Percentiles rank a stretch among this genome's conserved stretches.
Conservation (phyloP, 1,284 basidiomycete species). For the Dichomitus squalens region DNA sequence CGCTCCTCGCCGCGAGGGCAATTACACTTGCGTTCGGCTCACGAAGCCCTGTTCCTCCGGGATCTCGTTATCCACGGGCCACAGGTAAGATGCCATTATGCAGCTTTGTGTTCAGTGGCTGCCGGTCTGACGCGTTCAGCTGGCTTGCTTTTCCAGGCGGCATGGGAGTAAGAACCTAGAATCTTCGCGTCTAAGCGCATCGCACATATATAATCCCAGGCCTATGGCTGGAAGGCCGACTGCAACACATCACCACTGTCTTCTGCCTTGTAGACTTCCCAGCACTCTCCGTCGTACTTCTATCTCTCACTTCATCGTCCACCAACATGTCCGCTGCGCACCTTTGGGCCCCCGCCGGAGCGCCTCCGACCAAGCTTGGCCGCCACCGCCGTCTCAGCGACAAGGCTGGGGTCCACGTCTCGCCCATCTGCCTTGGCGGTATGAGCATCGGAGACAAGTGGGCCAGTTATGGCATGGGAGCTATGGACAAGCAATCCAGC, state of each 20-base stretch:
- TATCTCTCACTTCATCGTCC: too few relatives aligned
- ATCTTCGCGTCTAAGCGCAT: neutral
- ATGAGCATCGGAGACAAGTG: slow-evolving; percentile 52
- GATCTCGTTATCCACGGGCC: neutral
- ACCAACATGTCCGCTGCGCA: neutral
- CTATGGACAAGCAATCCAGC: slow-evolving; percentile 37
- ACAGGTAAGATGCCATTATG: neutral
- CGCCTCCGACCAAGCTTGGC: slow-evolving; percentile 30
- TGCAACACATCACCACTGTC: neutral
- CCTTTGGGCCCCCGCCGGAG: neutral
- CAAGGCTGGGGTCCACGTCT: slow-evolving; percentile 37
- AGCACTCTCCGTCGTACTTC: neutral
- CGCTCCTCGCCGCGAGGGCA: too few relatives aligned
- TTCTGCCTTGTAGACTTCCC: neutral
- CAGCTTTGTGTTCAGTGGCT: neutral
- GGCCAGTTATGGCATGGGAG: slow-evolving; percentile 34
- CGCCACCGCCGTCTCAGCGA: slow-evolving; percentile 48
- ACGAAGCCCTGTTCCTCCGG: neutral
- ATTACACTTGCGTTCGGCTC: too few relatives aligned
- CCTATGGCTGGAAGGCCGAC: too few relatives aligned
- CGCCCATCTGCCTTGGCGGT: slow-evolving; percentile 52
- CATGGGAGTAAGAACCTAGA: neutral
- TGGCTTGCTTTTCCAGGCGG: too few relatives aligned
- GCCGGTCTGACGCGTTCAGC: neutral
- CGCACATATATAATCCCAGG: neutral